phyloP scores from a whole-genome alignment of 2,329 filamentous ascomycete genomes.

The Paraconiothyrium brasiliense region DNA sequence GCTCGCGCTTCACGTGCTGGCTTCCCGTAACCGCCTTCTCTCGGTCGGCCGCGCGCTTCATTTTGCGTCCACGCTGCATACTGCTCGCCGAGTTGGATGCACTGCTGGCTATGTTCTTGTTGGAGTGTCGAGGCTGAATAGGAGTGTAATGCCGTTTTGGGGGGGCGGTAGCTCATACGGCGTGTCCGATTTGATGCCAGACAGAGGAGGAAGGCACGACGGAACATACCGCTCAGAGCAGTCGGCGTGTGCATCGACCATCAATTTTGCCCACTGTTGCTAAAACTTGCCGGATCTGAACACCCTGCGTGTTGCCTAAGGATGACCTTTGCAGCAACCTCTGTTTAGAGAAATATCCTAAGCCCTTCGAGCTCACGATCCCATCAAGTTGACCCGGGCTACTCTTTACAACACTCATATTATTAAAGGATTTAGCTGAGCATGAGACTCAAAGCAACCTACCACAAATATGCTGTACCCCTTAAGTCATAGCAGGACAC shows the following conservation, averaged over 20 bases:
- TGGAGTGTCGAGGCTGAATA: not conserved
- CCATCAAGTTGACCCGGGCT: no score
- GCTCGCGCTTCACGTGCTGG: slow-evolving; percentile 30
- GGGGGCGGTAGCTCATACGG: not conserved
- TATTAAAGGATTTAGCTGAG: no score
- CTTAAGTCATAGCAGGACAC: no score
- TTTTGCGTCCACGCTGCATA: slow-evolving; percentile 14
- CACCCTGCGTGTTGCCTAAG: no score
- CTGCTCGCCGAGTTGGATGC: not conserved
- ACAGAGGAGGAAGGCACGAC: slow-evolving; percentile 10
- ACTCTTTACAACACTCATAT: no score
- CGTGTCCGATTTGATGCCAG: not conserved
- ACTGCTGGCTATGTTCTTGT: not conserved
- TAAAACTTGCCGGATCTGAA: no score
- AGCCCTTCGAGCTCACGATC: no score
- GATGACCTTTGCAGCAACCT: no score
- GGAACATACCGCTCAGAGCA: not conserved
- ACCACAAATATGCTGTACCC: no score
- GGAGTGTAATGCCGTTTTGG: not conserved
- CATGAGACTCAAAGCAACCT: no score
- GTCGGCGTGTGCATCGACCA: not conserved
- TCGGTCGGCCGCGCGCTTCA: slow-evolving; percentile 18
- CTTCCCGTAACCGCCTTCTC: slow-evolving; percentile 30
- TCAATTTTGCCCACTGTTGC: no score
- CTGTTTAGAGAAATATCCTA: no score